Percentiles rank a stretch among this genome's conserved stretches.
Evolutionary conservation across 305 asterid genomes (phyloP).

Genomic region (Fraxinus sp.): DNA sequence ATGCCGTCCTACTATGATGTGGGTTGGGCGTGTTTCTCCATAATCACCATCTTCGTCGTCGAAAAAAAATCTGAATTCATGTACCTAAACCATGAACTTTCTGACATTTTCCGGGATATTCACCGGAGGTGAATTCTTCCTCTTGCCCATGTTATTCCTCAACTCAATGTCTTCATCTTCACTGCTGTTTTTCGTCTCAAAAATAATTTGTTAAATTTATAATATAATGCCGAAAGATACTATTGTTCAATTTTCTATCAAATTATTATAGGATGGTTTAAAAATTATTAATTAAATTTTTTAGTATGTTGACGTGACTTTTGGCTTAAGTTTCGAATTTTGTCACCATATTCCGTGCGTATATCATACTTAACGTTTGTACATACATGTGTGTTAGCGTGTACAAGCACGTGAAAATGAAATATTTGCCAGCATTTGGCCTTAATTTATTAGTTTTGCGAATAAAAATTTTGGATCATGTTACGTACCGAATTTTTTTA

Average conservation of each 20-base stretch:
- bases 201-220: no score
- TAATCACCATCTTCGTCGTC: constrained; percentile 22
- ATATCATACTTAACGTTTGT: background rate
- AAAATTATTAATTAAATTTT: background rate
- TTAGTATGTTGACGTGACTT: background rate
- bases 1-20: constrained; percentile 53
- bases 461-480: no score
- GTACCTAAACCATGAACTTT: constrained; percentile 39
- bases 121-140: background rate
- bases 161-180: background rate
- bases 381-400: background rate
- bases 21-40: constrained; percentile 72
- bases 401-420: background rate
- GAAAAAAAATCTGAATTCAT: constrained; percentile 26
- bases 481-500: no score
- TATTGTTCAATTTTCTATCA: background rate
- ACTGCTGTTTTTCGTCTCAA: background rate
- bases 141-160: background rate
- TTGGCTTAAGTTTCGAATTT: background rate
- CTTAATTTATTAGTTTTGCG: background rate
- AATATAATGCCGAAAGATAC: background rate
- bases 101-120: background rate
- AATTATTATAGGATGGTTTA: background rate
- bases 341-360: background rate
- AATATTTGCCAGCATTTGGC: background rate